Evolutionary conservation across 257 asterid species (phyloP).

Genomic region (Forsythia suspensa): DNA sequence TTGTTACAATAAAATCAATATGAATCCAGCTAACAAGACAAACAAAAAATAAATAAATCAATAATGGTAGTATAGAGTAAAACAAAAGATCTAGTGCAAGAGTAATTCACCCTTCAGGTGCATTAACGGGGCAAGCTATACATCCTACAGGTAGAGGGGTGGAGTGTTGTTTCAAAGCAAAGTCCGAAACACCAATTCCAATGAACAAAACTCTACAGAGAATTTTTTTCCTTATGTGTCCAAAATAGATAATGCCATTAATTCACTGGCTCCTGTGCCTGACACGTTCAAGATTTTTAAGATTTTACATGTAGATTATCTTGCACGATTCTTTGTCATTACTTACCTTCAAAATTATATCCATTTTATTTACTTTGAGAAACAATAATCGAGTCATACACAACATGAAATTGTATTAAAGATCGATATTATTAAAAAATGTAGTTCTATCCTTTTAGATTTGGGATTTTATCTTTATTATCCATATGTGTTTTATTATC

Average conservation of each 20-base stretch:
- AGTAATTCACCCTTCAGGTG: background rate
- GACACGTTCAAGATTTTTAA: background rate
- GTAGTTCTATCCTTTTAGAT: too few relatives aligned
- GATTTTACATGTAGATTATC: background rate
- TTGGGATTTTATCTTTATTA: too few relatives aligned
- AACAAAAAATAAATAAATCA: background rate
- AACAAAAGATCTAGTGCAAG: background rate
- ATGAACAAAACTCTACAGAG: background rate
- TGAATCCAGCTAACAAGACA: background rate
- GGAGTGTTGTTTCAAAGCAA: background rate
- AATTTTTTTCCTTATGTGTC: background rate
- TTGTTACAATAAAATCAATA: background rate
- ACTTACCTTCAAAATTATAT: background rate
- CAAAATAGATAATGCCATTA: background rate
- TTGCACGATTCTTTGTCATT: background rate
- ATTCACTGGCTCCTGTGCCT: background rate
- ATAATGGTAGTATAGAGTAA: background rate
- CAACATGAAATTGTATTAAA: too few relatives aligned
- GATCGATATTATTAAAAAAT: too few relatives aligned
- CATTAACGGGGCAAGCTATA: background rate
- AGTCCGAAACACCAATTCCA: conserved; percentile 21
- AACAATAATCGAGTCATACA: too few relatives aligned
- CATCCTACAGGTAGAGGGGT: background rate
- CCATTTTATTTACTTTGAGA: too few relatives aligned
- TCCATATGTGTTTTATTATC: too few relatives aligned